Evolutionary conservation across 192 early-diverging fungal species (phyloP), one percentile per base, ranked within the genome.

Genomic region (Chytriomyces sp.): DNA sequence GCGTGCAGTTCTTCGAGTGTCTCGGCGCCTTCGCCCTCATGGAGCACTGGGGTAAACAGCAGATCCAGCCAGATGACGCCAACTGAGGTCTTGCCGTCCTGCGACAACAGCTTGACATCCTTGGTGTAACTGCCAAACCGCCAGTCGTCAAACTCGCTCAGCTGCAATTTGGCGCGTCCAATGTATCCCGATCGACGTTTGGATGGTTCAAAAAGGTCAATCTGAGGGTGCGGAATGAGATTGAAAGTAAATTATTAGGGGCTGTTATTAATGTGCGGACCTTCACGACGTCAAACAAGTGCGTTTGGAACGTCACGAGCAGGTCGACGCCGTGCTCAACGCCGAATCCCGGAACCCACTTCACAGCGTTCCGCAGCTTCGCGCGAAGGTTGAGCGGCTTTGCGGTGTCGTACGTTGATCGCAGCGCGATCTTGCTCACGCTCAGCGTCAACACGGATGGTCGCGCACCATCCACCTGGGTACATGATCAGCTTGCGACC

Each of bases 271-370:
- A 49, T 19, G 44, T 1, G 14, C 14, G 55, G 36, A 75, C 65
- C 65, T 75, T 75, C 8, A 75, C 7, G 31, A 7, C 6, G 41
- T 75, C 74, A 69, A 75, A 75, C 54, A 44, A 19, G 22, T 60
- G 56, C 5, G 64, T 22, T 32, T 75, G 74, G 38, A 68, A 69
- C 5, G 74, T 75, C 56, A 67, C 22, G 19, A 75, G 44, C 31
- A 75, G 61, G 44, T 68, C 44, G n/a, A 49, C 14, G 12, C 44
- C 22, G 44, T 49, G 44, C 44, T 19, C 22, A 19, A 12, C 14
- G 44, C 12, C 14, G 12, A 22, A 49, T 49, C 44, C 44, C 12
- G 44, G 22, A 12, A 22, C 44, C 22, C 22, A 19, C 44, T 49
- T 12, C n/a, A n/a, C n/a, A n/a, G n/a, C n/a, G n/a, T n/a, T 49